phyloP scores from a whole-genome alignment of 345 rosid genomes.

The Moricandia arvensis region DNA sequence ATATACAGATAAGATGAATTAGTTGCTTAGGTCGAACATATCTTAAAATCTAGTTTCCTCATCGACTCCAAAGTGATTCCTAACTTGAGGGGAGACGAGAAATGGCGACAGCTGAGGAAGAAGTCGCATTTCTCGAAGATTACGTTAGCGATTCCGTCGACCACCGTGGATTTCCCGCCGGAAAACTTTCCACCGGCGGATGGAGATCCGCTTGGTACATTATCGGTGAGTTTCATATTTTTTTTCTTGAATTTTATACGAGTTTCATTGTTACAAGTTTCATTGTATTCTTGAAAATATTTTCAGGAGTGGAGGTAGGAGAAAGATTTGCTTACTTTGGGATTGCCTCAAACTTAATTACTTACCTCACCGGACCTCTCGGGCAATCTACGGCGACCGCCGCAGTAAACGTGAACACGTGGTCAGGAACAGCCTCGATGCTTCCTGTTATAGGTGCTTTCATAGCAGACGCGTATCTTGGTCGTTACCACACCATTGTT shows the following conservation, averaged over 20 bases:
- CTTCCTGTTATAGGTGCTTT: neutral
- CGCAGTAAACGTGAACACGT: neutral
- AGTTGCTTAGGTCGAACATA: too few species aligned
- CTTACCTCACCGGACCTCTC: neutral
- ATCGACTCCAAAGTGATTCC: neutral
- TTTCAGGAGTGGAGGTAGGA: neutral
- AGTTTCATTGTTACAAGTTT: too few species aligned
- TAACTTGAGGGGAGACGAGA: neutral
- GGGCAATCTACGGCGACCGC: neutral
- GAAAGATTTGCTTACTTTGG: neutral
- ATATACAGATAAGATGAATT: too few species aligned
- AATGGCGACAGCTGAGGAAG: neutral
- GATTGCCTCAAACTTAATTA: neutral
- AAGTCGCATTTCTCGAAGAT: neutral
- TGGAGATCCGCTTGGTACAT: neutral
- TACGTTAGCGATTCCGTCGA: neutral
- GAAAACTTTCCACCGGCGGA: neutral
- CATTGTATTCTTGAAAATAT: neutral
- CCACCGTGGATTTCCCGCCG: neutral
- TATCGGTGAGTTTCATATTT: neutral
- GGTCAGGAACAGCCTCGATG: neutral
- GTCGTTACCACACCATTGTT: neutral
- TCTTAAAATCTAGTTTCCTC: neutral
- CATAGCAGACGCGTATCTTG: neutral
- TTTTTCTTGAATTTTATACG: neutral